These are phyloP conservation scores for Backusella tuberculispora DNA, from an alignment of 192 early-diverging fungal genomes.

Conservation along the genomic window DNA sequence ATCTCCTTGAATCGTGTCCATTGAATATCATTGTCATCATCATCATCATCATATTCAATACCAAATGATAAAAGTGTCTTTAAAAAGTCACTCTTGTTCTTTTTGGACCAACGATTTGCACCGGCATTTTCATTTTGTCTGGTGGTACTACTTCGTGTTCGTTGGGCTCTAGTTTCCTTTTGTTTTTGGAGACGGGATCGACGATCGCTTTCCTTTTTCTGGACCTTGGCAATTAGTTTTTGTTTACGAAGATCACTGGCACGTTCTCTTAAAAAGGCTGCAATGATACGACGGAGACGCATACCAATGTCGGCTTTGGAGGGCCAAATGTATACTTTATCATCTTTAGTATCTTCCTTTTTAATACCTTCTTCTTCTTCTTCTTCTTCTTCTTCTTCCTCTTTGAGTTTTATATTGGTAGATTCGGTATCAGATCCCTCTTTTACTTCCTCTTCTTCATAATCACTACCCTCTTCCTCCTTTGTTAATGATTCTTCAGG, in stretches of 20 bases:
- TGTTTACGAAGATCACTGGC: conserved; percentile 48
- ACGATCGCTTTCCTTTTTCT: conserved; percentile 39
- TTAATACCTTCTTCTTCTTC: conserved; percentile 23
- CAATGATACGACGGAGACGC: conserved; percentile 58
- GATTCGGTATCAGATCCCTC: neutral
- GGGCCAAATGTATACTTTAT: conserved; percentile 53
- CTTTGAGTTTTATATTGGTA: neutral
- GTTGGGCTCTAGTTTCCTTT: conserved; percentile 39
- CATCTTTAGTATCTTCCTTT: neutral
- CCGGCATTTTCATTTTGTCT: conserved; percentile 33
- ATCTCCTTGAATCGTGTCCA: conserved; percentile 77
- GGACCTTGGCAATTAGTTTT: conserved; percentile 44
- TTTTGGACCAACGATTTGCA: conserved; percentile 58
- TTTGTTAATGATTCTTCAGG: neutral
- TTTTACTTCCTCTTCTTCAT: conserved; percentile 1
- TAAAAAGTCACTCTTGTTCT: conserved; percentile 56
- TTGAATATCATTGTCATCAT: conserved; percentile 33
- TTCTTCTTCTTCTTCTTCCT: conserved; percentile 29
- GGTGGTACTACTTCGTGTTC: conserved; percentile 43
- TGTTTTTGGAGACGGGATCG: conserved; percentile 42
- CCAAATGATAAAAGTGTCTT: conserved; percentile 59
- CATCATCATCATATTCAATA: conserved; percentile 44
- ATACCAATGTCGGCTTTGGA: conserved; percentile 65
- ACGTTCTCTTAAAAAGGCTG: conserved; percentile 55
- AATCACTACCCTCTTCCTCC: neutral